These are phyloP conservation scores for Pleodorina starrii DNA, from an alignment of 139 green algal genomes.

Conservation along the genomic window DNA sequence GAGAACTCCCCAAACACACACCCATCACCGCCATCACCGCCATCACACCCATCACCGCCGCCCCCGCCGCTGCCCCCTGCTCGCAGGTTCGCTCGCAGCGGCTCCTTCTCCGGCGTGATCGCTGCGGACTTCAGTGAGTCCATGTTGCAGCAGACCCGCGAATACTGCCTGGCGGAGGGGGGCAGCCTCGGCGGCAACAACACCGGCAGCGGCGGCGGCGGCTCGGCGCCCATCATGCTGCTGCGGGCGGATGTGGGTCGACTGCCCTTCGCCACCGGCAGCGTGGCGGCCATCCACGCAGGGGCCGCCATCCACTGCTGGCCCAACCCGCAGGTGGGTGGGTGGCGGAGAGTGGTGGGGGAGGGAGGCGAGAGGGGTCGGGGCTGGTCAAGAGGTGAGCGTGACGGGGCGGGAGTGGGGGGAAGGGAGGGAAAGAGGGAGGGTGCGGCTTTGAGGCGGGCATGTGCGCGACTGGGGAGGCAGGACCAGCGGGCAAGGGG, in stretches of 20 bases:
- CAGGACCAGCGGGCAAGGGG: too few relatives aligned
- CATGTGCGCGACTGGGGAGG: too few relatives aligned
- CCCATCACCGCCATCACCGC: too few relatives aligned
- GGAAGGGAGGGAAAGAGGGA: neutral
- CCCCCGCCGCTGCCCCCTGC: neutral
- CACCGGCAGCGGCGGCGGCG: neutral
- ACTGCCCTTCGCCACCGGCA: slow-evolving; percentile 90
- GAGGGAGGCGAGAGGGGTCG: neutral
- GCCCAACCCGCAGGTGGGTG: slow-evolving; percentile 77
- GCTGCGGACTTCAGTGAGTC: slow-evolving; percentile 82
- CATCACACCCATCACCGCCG: neutral
- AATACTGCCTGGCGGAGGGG: slow-evolving; percentile 59
- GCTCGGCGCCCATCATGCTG: slow-evolving; percentile 67
- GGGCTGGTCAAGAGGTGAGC: too few relatives aligned
- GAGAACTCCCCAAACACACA: too few relatives aligned
- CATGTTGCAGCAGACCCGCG: slow-evolving; percentile 90
- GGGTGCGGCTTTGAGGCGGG: too few relatives aligned
- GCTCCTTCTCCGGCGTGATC: slow-evolving; percentile 83
- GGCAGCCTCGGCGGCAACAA: neutral
- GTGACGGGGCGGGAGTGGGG: neutral
- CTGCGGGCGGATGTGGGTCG: slow-evolving; percentile 90
- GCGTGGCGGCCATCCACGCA: slow-evolving; percentile 92
- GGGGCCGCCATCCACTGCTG: slow-evolving; percentile 98
- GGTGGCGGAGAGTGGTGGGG: neutral
- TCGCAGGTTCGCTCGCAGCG: slow-evolving; percentile 78